Base-by-base conservation (phyloP, 129 eudicot genomes). In the Chrysanthemum seticuspe region DNA sequence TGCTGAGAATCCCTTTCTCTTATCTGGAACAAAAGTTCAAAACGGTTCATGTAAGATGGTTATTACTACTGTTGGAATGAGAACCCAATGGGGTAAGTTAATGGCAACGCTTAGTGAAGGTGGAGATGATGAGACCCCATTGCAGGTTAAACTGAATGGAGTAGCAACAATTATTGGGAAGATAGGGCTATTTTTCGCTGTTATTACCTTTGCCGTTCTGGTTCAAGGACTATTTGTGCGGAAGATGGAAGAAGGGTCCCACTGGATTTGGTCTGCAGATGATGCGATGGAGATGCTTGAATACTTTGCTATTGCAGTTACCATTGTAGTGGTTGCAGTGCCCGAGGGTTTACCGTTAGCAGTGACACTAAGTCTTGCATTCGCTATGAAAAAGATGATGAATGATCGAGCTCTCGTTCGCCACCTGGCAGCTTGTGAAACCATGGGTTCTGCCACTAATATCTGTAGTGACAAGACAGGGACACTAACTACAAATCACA, bases 371-470 rank as follows among this genome's bases (percentile, higher is more conserved):
- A 92, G 97, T 78, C 94, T 92, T 68, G 97, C 97, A 27, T 92
- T 92, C 85, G 97, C 97, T 23, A 92, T 92, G 97, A 92, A 92
- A 66, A 92, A 92, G 71, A 92, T 92, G 97, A 92, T 92, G 97
- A 92, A 92, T 53, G 97, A 92, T 64, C 91, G 85, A 70, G 97
- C 97, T 53, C 97, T 92, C 50, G 97, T 92, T 15, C 97, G 97
- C 59, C 93, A 92, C 68, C 65, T 92, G 76, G 97, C 97, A 60
- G 97, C 97, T 80, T 92, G 97, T 76, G 97, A 92, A 79, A 92
- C 97, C 36, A 92, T 92, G 97, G 97, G 97, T 51, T 92, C 97
- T 70, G 96, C 97, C 56, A 92, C 97, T 13, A 84, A 81, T 74
- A 92, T 92, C 3, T 92, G 97, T 72, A 92, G 97, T 72, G 97